Evolutionary conservation across 2,329 filamentous ascomycete species (phyloP).

Genomic region (Botryotinia narcissicola): DNA sequence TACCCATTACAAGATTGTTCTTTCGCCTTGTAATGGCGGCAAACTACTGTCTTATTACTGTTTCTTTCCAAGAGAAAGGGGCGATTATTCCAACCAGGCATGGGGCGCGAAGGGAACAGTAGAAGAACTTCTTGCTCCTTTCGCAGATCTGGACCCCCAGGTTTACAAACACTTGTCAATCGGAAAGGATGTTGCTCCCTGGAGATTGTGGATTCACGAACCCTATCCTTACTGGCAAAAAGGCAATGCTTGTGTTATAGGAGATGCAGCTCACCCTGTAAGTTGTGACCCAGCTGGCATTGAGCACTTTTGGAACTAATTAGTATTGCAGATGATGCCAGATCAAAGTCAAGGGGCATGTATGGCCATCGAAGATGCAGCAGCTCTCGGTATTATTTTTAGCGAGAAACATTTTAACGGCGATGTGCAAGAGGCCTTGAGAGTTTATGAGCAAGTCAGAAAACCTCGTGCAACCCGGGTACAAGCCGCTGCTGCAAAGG

Average conservation of each 20-base stretch:
- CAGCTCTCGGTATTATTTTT: constrained; percentile 41
- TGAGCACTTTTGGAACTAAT: neutral
- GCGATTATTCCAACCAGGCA: constrained; percentile 58
- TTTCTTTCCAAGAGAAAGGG: constrained; percentile 60
- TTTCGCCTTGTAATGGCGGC: constrained; percentile 66
- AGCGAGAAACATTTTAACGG: constrained; percentile 43
- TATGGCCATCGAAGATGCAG: constrained; percentile 44
- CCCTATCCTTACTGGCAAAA: constrained; percentile 59
- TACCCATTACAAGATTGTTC: constrained; percentile 65
- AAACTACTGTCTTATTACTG: constrained; percentile 67
- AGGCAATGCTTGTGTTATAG: constrained; percentile 54
- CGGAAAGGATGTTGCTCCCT: constrained; percentile 61
- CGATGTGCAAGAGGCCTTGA: constrained; percentile 48
- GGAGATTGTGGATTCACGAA: constrained; percentile 63
- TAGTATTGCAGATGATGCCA: constrained; percentile 54
- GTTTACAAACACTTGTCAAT: constrained; percentile 58
- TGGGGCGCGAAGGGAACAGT: constrained; percentile 57
- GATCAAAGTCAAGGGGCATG: constrained; percentile 61
- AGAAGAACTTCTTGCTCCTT: constrained; percentile 59
- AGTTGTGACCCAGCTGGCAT: neutral
- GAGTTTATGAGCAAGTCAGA: constrained; percentile 52
- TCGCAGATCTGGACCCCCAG: constrained; percentile 56
- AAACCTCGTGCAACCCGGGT: constrained; percentile 55
- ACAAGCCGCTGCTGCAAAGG: constrained; percentile 56
- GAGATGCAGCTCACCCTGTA: constrained; percentile 62